Evolutionary conservation across 1,284 basidiomycete genomes (phyloP).

Genomic region (Ustilago trichophora): DNA sequence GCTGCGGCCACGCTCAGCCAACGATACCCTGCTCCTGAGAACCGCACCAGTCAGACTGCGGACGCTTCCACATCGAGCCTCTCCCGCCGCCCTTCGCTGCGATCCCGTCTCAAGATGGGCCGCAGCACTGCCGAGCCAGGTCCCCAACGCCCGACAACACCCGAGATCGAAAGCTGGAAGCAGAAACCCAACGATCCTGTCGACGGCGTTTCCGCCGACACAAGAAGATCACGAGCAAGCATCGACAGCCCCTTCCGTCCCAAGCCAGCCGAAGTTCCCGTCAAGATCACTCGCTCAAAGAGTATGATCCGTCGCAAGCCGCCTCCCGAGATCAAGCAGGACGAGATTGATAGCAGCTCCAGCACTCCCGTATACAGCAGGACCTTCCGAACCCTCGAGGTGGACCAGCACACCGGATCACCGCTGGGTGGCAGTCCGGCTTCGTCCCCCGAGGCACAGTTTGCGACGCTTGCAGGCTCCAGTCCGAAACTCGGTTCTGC

Average conservation of each 20-base stretch:
- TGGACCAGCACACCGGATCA: constrained; percentile 3
- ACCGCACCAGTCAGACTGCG: neutral
- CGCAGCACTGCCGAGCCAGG: constrained; percentile 1
- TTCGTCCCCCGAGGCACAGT: constrained; percentile 7
- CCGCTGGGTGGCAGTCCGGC: constrained; percentile 26
- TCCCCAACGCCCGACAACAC: constrained; percentile 27
- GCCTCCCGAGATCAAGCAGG: constrained; percentile 31
- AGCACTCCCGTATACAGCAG: constrained; percentile 27
- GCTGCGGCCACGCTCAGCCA: constrained; percentile 6
- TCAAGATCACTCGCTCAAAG: constrained; percentile 33
- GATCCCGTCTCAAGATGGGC: constrained; percentile 12
- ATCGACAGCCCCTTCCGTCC: constrained; percentile 14
- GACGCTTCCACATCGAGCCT: constrained; percentile 1
- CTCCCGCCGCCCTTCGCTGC: constrained; percentile 22
- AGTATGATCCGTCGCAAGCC: constrained; percentile 33
- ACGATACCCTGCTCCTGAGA: neutral
- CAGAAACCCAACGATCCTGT: constrained; percentile 1
- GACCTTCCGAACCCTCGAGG: constrained; percentile 15
- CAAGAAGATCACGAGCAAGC: constrained; percentile 9
- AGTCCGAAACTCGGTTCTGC: neutral
- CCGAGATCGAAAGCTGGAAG: constrained; percentile 53
- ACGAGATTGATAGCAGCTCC: constrained; percentile 38
- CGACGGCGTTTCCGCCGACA: neutral
- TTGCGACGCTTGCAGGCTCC: neutral
- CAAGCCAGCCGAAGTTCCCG: constrained; percentile 8